A percentile compares a stretch with the other conserved stretches of the same genome.
Evolutionary conservation across 176 grass and related monocot species (phyloP).

Genomic region (Thalia dealbata): DNA sequence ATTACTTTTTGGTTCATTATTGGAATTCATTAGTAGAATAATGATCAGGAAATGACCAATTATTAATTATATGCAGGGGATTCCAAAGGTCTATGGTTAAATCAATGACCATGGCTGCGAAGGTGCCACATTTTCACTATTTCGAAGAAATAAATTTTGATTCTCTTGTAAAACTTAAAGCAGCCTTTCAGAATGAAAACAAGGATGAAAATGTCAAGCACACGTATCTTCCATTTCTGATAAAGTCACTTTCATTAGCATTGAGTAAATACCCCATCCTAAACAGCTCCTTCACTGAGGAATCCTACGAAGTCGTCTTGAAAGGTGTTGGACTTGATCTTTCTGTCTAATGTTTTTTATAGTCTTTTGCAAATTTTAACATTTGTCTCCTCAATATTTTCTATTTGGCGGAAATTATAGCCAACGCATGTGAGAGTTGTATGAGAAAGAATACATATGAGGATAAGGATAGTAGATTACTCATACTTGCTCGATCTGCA

Average conservation of each 20-base stretch:
- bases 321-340: constrained; percentile 49
- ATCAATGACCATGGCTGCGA: constrained; percentile 82
- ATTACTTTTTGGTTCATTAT: background rate
- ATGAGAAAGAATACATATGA: background rate
- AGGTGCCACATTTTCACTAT: constrained; percentile 92
- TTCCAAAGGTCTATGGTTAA: constrained; percentile 89
- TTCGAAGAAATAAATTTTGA: constrained; percentile 91
- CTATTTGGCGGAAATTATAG: background rate
- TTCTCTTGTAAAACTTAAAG: constrained; percentile 69
- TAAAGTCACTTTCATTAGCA: constrained; percentile 84
- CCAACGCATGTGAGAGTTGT: background rate
- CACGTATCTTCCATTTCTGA: constrained; percentile 84
- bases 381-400: background rate
- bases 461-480: background rate
- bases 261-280: constrained; percentile 74
- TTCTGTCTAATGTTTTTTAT: background rate
- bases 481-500: background rate
- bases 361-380: background rate
- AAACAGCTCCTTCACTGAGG: constrained; percentile 76
- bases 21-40: background rate
- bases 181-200: constrained; percentile 57
- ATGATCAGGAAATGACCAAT: background rate
- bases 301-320: constrained; percentile 61
- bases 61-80: constrained; percentile 43
- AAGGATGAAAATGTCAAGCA: constrained; percentile 77